These are phyloP conservation scores for Fusarium tupiense DNA, from an alignment of 2,329 filamentous ascomycete genomes.

Conservation along the genomic window DNA sequence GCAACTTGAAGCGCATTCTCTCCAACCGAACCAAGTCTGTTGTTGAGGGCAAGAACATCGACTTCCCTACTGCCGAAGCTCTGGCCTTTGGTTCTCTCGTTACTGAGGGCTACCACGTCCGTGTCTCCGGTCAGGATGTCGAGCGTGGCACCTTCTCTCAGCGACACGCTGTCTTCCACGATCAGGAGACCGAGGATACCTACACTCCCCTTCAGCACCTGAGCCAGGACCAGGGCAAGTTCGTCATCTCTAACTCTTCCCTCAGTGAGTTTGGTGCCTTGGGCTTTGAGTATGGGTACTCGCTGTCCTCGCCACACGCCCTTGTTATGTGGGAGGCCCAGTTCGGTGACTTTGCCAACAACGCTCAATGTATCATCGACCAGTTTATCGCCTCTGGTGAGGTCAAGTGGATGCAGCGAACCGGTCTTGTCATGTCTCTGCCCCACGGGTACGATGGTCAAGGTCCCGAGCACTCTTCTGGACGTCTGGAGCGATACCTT, in stretches of 20 bases:
- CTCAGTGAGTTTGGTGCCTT: constrained; percentile 76
- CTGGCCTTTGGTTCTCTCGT: constrained; percentile 93
- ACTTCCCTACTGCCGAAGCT: constrained; percentile 97
- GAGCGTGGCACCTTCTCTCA: constrained; percentile 99
- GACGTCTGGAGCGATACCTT: constrained; percentile 95
- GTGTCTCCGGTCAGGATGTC: constrained; percentile 97
- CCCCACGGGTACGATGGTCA: constrained; percentile 99
- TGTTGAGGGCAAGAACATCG: constrained; percentile 90
- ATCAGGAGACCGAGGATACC: constrained; percentile 92
- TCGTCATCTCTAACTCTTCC: constrained; percentile 97
- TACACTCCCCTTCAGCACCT: constrained; percentile 93
- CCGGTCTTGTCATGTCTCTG: constrained; percentile 93
- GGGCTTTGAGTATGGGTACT: constrained; percentile 99
- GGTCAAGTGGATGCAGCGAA: constrained; percentile 98
- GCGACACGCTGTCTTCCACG: constrained; percentile 95
- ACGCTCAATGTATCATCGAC: constrained; percentile 98
- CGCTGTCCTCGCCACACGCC: constrained; percentile 93
- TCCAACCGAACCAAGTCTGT: constrained; percentile 90
- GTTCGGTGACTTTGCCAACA: constrained; percentile 99
- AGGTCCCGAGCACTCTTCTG: constrained; percentile 97
- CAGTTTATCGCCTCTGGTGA: constrained; percentile 98
- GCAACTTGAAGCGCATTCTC: constrained; percentile 97
- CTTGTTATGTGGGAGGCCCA: constrained; percentile 99
- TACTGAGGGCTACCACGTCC: constrained; percentile 93
- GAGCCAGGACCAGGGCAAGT: constrained; percentile 90